Percentiles rank a stretch among this genome's conserved stretches.
Conservation (phyloP, 805 yeast species). For the Pachysolen tannophilus region DNA sequence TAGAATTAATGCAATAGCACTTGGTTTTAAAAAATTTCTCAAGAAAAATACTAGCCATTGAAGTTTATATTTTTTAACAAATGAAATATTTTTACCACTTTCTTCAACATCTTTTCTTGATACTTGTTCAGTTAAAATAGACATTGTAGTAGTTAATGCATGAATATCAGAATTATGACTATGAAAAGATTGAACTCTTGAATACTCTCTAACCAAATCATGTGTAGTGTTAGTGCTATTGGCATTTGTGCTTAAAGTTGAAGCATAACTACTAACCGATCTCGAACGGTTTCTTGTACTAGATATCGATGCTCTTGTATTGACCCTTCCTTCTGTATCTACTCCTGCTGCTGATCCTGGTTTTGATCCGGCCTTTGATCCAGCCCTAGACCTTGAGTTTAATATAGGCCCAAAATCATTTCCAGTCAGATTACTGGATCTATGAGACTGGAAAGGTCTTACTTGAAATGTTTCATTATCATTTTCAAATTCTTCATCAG, state of each 20-base stretch:
- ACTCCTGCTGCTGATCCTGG: too few relatives aligned
- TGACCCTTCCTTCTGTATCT: too few relatives aligned
- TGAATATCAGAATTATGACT: too few relatives aligned
- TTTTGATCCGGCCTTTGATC: too few relatives aligned
- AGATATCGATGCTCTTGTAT: conserved; percentile 6
- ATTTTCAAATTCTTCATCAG: conserved; percentile 1
- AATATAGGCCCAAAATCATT: conserved; percentile 2
- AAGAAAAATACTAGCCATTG: conserved; percentile 22
- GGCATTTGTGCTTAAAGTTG: too few relatives aligned
- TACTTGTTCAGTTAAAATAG: conserved; percentile 26
- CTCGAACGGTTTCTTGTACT: too few relatives aligned
- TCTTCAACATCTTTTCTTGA: conserved; percentile 17
- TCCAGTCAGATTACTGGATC: conserved; percentile 2
- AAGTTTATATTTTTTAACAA: conserved; percentile 21
- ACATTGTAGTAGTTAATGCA: conserved; percentile 18
- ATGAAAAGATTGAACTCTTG: conserved; percentile 25
- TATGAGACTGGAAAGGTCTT: neutral
- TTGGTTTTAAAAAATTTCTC: conserved; percentile 43
- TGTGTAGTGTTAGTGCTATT: conserved; percentile 2
- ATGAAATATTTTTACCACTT: conserved; percentile 17
- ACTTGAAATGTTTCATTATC: neutral
- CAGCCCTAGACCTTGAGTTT: conserved; percentile 6
- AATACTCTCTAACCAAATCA: conserved; percentile 22
- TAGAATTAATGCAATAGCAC: conserved; percentile 35
- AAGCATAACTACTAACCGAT: too few relatives aligned